These are phyloP conservation scores for Dipteronia sinensis DNA, from an alignment of 345 rosid genomes.

Conservation along the genomic window DNA sequence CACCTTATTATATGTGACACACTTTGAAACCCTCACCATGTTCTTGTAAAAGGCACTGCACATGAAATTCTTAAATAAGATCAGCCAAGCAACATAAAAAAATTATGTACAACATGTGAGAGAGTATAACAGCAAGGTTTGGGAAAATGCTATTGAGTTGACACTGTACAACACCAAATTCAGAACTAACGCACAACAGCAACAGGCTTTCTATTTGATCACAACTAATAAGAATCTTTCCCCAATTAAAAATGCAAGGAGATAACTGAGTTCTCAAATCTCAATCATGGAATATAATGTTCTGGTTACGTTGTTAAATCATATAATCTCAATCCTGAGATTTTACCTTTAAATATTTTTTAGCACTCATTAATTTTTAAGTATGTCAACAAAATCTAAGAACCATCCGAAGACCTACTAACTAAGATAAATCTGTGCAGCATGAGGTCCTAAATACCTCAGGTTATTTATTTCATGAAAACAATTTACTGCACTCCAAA, in stretches of 20 bases:
- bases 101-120: not conserved
- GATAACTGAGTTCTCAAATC: not conserved
- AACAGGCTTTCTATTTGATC: not conserved
- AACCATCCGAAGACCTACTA: not conserved
- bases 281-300: not conserved
- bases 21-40: slow-evolving; percentile 84
- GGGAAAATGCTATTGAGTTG: not conserved
- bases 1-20: slow-evolving; percentile 90
- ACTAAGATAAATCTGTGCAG: not conserved
- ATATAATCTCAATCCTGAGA: not conserved
- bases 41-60: slow-evolving; percentile 86
- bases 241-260: not conserved
- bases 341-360: not conserved
- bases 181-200: not conserved
- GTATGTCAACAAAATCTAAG: not conserved
- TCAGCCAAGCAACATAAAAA: not conserved
- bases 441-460: not conserved
- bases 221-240: not conserved
- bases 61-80: slow-evolving; percentile 8
- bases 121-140: not conserved
- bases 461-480: not conserved
- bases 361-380: not conserved
- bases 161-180: not conserved
- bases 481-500: not conserved
- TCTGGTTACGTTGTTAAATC: not conserved